Percentiles rank a stretch among this genome's conserved stretches.
phyloP scores from a whole-genome alignment of 306 rosid genomes.

The Heteromeles arbutifolia region DNA sequence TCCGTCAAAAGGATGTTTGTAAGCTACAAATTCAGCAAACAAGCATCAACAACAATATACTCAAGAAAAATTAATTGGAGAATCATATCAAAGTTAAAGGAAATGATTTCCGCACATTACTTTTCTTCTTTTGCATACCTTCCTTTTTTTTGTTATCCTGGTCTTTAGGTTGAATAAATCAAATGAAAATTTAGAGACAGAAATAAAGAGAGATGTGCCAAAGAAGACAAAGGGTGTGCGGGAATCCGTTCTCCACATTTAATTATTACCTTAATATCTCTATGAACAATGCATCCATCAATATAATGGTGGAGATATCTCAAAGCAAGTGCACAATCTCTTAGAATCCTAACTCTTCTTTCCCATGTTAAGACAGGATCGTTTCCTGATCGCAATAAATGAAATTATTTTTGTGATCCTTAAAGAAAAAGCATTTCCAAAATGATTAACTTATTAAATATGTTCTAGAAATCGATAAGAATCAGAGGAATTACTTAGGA shows the following conservation, averaged over 20 bases:
- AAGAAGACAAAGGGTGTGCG: not conserved
- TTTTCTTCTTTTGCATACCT: no score
- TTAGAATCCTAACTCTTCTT: conserved; percentile 52
- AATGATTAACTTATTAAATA: not conserved
- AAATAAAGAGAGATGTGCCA: not conserved
- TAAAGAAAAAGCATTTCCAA: not conserved
- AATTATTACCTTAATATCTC: conserved; percentile 74
- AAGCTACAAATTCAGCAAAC: conserved; percentile 33
- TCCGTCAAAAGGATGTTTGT: conserved; percentile 78
- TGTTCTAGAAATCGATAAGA: not conserved
- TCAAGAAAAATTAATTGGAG: not conserved
- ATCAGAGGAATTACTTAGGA: conserved; percentile 42
- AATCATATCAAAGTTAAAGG: not conserved
- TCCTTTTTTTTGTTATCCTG: not conserved
- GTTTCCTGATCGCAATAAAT: conserved; percentile 30
- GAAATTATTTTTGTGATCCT: not conserved
- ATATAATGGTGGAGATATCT: conserved; percentile 66
- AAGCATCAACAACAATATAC: not conserved
- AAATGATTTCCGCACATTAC: no score
- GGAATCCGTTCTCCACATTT: no score
- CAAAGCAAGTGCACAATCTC: conserved; percentile 77
- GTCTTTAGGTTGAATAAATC: not conserved
- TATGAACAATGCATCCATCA: conserved; percentile 83
- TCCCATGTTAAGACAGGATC: conserved; percentile 55
- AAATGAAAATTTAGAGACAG: not conserved